A percentile compares a stretch with the other conserved stretches of the same genome.
phyloP scores from a whole-genome alignment of 2,329 filamentous ascomycete species.

The Stagonosporopsis cucurbitacearum region DNA sequence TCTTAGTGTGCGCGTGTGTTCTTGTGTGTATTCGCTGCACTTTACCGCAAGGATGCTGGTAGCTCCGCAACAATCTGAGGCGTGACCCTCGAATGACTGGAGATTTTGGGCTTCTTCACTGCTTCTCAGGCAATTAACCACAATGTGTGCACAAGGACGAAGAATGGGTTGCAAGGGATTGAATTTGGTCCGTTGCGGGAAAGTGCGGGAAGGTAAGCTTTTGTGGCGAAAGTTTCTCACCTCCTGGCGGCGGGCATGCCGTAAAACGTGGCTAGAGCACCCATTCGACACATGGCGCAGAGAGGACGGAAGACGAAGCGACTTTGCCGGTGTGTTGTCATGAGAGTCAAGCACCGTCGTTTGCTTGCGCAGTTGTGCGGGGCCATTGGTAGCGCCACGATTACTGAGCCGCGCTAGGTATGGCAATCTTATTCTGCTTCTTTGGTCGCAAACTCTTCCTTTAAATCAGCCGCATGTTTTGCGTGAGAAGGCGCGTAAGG shows the following conservation, averaged over 20 bases:
- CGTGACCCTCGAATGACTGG: too few species aligned
- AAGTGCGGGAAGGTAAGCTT: background rate
- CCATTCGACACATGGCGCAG: background rate
- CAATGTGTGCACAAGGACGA: background rate
- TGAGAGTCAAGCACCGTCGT: background rate
- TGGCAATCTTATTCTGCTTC: conserved; percentile 17
- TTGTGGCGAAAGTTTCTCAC: conserved; percentile 3
- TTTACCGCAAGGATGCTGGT: background rate
- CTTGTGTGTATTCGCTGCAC: too few species aligned
- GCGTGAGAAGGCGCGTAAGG: background rate
- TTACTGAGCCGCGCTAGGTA: conserved; percentile 15
- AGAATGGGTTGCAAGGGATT: background rate
- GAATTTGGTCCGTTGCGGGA: background rate
- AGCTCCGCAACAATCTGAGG: background rate
- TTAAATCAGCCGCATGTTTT: background rate
- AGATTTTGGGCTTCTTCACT: background rate
- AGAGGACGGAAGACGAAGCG: background rate
- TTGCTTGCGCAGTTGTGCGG: background rate
- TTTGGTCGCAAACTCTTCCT: conserved; percentile 5
- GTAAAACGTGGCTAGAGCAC: conserved; percentile 2
- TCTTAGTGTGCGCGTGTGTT: background rate
- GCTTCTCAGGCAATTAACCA: background rate
- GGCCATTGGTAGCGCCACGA: conserved; percentile 14
- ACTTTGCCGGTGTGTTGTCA: background rate
- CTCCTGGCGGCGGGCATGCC: conserved; percentile 1